These are phyloP conservation scores for Cairneyella variabilis DNA, from an alignment of 495 filamentous ascomycete species.

Conservation along the genomic window DNA sequence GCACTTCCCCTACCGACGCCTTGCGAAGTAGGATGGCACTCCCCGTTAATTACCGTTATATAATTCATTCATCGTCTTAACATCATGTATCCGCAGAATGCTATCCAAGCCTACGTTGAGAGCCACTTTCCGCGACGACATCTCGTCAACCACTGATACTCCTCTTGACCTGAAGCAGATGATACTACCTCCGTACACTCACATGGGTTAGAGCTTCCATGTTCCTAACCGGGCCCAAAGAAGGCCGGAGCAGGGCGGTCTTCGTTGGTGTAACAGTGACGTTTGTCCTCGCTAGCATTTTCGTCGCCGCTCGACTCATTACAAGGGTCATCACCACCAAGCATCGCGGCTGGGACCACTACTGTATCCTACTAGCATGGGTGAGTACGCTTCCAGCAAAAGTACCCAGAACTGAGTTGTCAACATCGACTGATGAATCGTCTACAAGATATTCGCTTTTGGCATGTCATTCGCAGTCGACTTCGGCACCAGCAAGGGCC, in stretches of 20 bases:
- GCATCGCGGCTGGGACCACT: conserved; percentile 44
- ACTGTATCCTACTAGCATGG: conserved; percentile 79
- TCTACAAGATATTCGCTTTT: conserved; percentile 49
- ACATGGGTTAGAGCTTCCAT: too few relatives aligned
- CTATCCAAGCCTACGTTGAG: too few relatives aligned
- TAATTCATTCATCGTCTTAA: too few relatives aligned
- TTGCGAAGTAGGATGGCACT: too few relatives aligned
- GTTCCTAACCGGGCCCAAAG: neutral
- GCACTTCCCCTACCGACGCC: too few relatives aligned
- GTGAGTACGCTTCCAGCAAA: too few relatives aligned
- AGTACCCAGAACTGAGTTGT: neutral
- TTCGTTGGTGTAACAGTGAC: conserved; percentile 34
- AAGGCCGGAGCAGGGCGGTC: neutral
- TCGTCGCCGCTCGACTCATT: conserved; percentile 66
- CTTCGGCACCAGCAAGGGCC: conserved; percentile 61
- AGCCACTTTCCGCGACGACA: too few relatives aligned
- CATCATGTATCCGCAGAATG: too few relatives aligned
- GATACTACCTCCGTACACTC: too few relatives aligned
- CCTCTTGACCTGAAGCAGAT: too few relatives aligned
- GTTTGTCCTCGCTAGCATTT: conserved; percentile 58
- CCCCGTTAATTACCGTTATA: too few relatives aligned
- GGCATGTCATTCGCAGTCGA: conserved; percentile 72
- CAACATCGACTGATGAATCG: neutral
- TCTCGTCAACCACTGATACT: too few relatives aligned
- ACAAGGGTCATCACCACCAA: conserved; percentile 69